These are phyloP conservation scores for Pneumocystis canis DNA, from an alignment of 1,139 yeast genomes.

Conservation along the genomic window DNA sequence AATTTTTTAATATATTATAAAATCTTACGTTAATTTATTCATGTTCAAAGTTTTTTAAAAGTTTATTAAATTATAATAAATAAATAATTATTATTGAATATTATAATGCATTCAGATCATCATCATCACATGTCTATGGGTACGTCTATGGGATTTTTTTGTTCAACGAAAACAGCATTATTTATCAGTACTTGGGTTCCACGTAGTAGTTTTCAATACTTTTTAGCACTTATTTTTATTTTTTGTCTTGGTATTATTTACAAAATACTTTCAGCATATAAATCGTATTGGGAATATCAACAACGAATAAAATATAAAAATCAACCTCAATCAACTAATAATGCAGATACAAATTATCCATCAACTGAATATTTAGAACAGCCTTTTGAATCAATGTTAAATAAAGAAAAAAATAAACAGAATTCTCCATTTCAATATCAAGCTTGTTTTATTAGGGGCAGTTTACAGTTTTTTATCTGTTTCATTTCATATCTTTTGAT, in stretches of 20 bases:
- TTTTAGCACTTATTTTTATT: background rate
- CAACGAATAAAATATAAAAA: background rate
- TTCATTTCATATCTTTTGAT: slow-evolving; percentile 8
- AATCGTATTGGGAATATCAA: background rate
- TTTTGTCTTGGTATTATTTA: background rate
- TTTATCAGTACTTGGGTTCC: background rate
- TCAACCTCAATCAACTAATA: background rate
- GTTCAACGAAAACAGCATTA: background rate
- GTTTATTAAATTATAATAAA: too few relatives aligned
- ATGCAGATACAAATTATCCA: background rate
- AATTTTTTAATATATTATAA: too few relatives aligned
- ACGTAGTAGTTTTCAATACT: background rate
- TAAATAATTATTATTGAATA: too few relatives aligned
- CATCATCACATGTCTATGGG: background rate
- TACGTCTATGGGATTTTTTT: background rate
- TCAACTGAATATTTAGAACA: background rate
- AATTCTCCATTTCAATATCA: background rate
- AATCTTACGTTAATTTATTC: too few relatives aligned
- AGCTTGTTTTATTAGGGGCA: background rate
- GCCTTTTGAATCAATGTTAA: background rate
- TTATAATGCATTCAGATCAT: background rate
- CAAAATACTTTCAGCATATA: background rate
- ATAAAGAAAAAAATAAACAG: background rate
- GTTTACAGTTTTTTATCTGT: background rate
- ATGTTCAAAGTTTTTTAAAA: too few relatives aligned